Base-by-base conservation (phyloP, 148 eudicot genomes). In the Euryodendron excelsum region DNA sequence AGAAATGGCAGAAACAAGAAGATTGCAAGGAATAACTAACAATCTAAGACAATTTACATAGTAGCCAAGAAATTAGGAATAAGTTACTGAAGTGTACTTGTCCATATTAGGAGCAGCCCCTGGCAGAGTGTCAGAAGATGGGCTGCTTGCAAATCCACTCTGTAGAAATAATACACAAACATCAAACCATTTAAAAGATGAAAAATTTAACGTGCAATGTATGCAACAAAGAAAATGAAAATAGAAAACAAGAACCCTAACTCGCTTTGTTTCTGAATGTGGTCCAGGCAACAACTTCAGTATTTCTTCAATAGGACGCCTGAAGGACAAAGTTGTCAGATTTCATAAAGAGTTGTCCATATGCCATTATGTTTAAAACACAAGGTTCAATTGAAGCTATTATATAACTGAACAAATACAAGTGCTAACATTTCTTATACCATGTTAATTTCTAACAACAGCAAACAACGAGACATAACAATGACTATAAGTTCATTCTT, bases 271-370 rank as follows among this genome's bases (percentile, higher is more conserved):
- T 84, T 96, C 99, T 2, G 86, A 82, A 85, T 96, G 99, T 31
- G 98, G 97, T 62, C 99, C 98, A 48, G 99, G 99, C 83, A 96
- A 90, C 85, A 93, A 77, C 89, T 84, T 96, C 76, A 96, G 78
- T 75, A 90, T 88, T 79, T 96, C 97, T 83, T 93, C 99, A 52
- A 92, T 79, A 53, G 99, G 91, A 60, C 99, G 97, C 99, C 99
- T 96, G 83, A 34, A 52, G 67, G 76, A 82, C 60, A 80, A 87
- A 27, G 56, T 71, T 34, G 53, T 36, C 72, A 79, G 33, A 76
- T 48, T 52, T 48, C 7, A 72, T 34, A 41, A 61, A 74, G 53
- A 47, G 50, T 20, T 30, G 47, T 20, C n/a, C 66, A 53, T 9
- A 77, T 17, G 36, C 36, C 30, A 64, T 58, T 58, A 74, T 13